Evolutionary conservation across 306 rosid species (phyloP).

Genomic region (Betula pendula): DNA sequence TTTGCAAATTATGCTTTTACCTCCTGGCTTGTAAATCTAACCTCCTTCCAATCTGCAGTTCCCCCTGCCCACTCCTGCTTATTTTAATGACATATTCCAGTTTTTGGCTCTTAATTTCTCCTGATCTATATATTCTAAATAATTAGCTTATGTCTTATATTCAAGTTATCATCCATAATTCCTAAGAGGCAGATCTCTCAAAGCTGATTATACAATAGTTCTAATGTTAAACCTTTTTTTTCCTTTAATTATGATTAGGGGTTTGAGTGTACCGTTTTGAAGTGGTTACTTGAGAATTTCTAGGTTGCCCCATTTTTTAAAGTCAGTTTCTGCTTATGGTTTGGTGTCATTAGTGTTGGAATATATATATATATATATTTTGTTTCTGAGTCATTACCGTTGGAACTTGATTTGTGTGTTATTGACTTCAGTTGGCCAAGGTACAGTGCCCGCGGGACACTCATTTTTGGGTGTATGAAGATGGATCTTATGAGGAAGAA

Average conservation of each 20-base stretch:
- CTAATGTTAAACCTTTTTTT: neutral
- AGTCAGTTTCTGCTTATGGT: neutral
- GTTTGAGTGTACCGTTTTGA: neutral
- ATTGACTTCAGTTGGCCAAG: conserved; percentile 67
- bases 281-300: neutral
- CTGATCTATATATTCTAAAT: neutral
- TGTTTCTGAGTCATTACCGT: neutral
- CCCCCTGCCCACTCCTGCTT: neutral
- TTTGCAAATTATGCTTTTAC: neutral
- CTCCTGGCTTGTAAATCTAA: neutral
- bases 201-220: neutral
- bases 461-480: conserved; percentile 96
- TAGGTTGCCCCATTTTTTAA: neutral
- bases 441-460: conserved; percentile 93
- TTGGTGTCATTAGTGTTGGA: conserved; percentile 20
- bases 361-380: too few species aligned
- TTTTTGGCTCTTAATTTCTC: neutral
- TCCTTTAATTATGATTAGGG: neutral
- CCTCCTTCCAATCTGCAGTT: neutral
- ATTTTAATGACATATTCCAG: neutral
- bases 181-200: neutral
- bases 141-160: neutral
- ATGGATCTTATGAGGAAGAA: conserved; percentile 94
- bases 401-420: conserved; percentile 18
- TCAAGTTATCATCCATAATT: neutral